These are phyloP conservation scores for Ceriops zippeliana DNA, from an alignment of 345 rosid genomes.

Conservation along the genomic window DNA sequence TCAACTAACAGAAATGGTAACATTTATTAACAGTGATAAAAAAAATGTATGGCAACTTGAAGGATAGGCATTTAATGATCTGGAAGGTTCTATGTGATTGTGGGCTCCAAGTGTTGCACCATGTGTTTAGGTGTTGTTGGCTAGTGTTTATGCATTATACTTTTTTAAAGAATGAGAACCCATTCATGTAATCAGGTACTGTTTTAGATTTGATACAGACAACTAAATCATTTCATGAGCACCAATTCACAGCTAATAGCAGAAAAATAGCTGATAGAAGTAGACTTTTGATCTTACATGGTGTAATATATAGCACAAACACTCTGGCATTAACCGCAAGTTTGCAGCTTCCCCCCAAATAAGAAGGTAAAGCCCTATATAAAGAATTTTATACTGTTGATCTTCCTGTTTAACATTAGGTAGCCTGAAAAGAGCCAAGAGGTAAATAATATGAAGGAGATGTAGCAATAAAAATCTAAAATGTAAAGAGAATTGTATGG, in stretches of 20 bases:
- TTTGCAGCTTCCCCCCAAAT: constrained; percentile 99
- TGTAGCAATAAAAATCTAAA: not conserved
- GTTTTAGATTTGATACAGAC: not conserved
- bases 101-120: not conserved
- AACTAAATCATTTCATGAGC: not conserved
- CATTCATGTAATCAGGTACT: not conserved
- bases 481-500: too few relatives aligned
- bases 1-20: too few relatives aligned
- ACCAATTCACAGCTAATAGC: not conserved
- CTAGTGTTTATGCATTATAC: too few relatives aligned
- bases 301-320: constrained; percentile 89
- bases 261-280: constrained; percentile 7
- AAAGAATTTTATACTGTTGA: constrained; percentile 76
- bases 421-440: constrained; percentile 47
- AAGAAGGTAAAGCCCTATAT: constrained; percentile 88
- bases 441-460: constrained; percentile 10
- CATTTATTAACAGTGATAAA: too few relatives aligned
- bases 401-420: constrained; percentile 74
- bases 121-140: not conserved
- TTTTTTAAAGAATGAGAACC: not conserved
- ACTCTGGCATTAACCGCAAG: constrained; percentile 93
- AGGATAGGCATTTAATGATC: too few relatives aligned
- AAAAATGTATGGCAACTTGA: too few relatives aligned
- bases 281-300: constrained; percentile 54
- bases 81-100: not conserved